phyloP scores from a whole-genome alignment of 805 yeast species.

The Hanseniaspora occidentalis region DNA sequence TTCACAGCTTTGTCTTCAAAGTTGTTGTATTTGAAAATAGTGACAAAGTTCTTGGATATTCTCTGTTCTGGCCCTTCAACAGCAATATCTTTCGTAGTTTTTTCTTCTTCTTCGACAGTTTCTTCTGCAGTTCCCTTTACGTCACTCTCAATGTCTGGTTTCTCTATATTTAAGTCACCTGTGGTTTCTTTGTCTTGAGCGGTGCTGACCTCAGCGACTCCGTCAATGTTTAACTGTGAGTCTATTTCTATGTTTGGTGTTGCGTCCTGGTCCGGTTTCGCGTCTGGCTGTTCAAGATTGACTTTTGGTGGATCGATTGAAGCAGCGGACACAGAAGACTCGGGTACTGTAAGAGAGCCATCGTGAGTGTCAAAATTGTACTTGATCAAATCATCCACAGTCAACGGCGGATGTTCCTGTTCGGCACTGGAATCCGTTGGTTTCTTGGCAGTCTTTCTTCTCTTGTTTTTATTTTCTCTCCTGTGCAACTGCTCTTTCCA shows the following conservation, averaged over 20 bases:
- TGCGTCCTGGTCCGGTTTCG: no score
- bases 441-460: slow-evolving; percentile 26
- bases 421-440: slow-evolving; percentile 1
- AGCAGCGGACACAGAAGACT: no score
- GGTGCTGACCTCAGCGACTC: no score
- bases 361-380: slow-evolving; percentile 2
- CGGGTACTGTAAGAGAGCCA: neutral
- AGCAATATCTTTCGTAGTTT: slow-evolving; percentile 13
- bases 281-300: no score
- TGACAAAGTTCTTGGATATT: slow-evolving; percentile 44
- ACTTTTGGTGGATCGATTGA: slow-evolving; percentile 6
- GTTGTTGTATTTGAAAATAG: slow-evolving; percentile 19
- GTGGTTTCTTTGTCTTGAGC: no score
- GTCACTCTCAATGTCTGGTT: no score
- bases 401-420: neutral
- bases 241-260: no score
- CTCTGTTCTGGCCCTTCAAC: slow-evolving; percentile 62
- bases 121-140: slow-evolving; percentile 7
- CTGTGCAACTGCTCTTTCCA: slow-evolving; percentile 27
- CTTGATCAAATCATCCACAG: slow-evolving; percentile 1
- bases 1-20: slow-evolving; percentile 16
- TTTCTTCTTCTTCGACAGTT: slow-evolving; percentile 6
- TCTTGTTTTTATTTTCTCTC: slow-evolving; percentile 32
- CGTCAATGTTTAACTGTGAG: no score
- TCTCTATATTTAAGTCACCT: no score